phyloP scores from a whole-genome alignment of 768 basidiomycete species.

The Suillus cothurnatus region DNA sequence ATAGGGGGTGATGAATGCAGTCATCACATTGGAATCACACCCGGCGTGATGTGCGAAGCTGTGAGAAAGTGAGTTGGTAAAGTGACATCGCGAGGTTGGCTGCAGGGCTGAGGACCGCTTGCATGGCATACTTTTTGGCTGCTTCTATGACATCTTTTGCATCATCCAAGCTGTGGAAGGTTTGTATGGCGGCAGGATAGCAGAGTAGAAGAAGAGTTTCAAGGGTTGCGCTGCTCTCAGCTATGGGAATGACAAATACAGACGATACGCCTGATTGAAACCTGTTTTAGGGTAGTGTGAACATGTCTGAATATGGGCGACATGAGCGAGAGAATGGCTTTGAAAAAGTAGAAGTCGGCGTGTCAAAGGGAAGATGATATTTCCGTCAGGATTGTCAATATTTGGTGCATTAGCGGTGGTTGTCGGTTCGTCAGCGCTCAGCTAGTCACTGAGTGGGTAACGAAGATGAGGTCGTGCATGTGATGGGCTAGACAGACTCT shows the following conservation, averaged over 20 bases:
- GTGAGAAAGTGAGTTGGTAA: constrained; percentile 20
- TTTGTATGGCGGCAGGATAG: constrained; percentile 31
- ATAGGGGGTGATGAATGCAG: constrained; percentile 35
- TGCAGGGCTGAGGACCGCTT: constrained; percentile 18
- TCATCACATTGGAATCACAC: constrained; percentile 43
- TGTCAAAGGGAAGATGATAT: constrained; percentile 38
- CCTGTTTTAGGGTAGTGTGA: constrained; percentile 16
- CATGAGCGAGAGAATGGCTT: constrained; percentile 36
- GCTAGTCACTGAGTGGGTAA: no score
- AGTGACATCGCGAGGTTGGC: constrained; percentile 14
- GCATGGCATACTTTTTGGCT: constrained; percentile 29
- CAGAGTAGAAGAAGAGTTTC: constrained; percentile 40
- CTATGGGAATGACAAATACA: constrained; percentile 40
- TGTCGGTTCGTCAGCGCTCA: no score
- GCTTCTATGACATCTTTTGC: constrained; percentile 18
- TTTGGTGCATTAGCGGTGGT: constrained; percentile 19
- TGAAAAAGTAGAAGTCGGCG: constrained; percentile 40
- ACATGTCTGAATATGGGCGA: constrained; percentile 39
- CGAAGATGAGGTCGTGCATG: no score
- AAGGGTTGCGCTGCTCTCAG: constrained; percentile 42
- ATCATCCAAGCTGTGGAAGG: constrained; percentile 13
- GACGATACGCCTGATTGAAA: constrained; percentile 14
- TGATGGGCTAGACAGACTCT: no score
- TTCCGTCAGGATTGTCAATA: constrained; percentile 36
- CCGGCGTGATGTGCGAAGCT: constrained; percentile 38